Conservation (phyloP, 2,329 filamentous ascomycete genomes). For the Cadophora malorum region DNA sequence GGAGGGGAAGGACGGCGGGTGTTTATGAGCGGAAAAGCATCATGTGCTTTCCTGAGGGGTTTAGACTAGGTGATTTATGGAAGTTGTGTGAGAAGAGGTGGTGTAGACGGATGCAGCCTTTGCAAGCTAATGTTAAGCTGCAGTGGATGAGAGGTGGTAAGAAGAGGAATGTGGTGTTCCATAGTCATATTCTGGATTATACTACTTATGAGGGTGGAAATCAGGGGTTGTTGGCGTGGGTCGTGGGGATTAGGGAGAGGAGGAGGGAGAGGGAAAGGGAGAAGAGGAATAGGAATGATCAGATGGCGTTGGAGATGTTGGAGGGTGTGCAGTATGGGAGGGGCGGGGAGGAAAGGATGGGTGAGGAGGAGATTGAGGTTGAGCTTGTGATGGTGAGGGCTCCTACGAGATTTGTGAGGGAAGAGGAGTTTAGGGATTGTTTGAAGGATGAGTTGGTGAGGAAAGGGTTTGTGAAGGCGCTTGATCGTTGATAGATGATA, state of each 20-base stretch:
- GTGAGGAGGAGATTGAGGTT: constrained; percentile 1
- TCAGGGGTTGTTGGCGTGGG: neutral
- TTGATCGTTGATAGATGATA: constrained; percentile 6
- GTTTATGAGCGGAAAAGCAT: neutral
- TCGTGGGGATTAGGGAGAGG: neutral
- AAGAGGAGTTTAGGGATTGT: constrained; percentile 1
- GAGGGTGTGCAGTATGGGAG: neutral
- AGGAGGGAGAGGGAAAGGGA: constrained; percentile 2
- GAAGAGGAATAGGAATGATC: constrained; percentile 1
- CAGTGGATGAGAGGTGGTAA: constrained; percentile 2
- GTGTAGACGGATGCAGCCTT: constrained; percentile 5
- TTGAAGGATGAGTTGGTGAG: constrained; percentile 9
- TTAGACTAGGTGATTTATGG: constrained; percentile 16
- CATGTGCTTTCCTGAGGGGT: constrained; percentile 15
- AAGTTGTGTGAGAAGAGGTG: constrained; percentile 3
- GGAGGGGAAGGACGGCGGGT: neutral
- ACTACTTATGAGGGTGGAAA: neutral
- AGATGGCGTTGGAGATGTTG: neutral
- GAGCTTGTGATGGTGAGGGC: constrained; percentile 7
- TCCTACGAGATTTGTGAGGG: neutral
- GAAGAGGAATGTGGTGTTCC: neutral
- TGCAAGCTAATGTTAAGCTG: neutral
- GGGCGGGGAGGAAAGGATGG: neutral
- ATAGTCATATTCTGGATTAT: neutral
- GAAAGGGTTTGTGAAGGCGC: constrained; percentile 9